These are phyloP conservation scores for Herpetomonas tarakana DNA, from an alignment of 208 protist genomes.

Conservation along the genomic window DNA sequence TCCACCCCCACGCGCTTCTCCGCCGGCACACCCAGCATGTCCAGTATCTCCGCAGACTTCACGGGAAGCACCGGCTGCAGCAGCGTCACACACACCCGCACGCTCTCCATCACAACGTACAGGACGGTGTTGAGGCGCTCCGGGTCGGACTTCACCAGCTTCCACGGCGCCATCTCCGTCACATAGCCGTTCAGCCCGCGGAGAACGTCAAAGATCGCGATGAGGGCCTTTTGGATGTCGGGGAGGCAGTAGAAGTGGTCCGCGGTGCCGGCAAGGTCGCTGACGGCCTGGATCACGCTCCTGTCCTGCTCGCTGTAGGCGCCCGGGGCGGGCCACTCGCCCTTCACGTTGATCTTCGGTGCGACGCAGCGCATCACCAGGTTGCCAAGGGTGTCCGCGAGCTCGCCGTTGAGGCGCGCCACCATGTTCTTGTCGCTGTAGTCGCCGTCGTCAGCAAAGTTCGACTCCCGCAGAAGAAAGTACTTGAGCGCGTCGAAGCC, in stretches of 20 bases:
- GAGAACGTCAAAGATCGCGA: conserved; percentile 85
- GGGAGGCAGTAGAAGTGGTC: conserved; percentile 85
- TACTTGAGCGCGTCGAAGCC: conserved; percentile 93
- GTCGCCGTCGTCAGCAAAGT: conserved; percentile 95
- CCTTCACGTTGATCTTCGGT: conserved; percentile 79
- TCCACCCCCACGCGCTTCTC: conserved; percentile 42
- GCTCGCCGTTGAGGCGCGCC: conserved; percentile 87
- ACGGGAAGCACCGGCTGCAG: conserved; percentile 85
- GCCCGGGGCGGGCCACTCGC: conserved; percentile 62
- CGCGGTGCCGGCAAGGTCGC: conserved; percentile 58
- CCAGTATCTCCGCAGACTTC: conserved; percentile 78
- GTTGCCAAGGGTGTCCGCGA: conserved; percentile 95
- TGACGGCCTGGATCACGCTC: conserved; percentile 53
- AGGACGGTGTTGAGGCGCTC: conserved; percentile 81
- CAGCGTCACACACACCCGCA: conserved; percentile 77
- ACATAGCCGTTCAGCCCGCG: conserved; percentile 89
- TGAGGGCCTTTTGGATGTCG: conserved; percentile 85
- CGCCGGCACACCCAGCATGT: conserved; percentile 79
- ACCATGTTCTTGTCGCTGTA: conserved; percentile 92
- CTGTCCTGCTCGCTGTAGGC: conserved; percentile 68
- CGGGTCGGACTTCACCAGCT: conserved; percentile 81
- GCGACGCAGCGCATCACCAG: conserved; percentile 84
- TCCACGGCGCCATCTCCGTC: conserved; percentile 92
- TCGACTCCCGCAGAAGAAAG: conserved; percentile 95
- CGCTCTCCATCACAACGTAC: conserved; percentile 87